Percentiles rank a stretch among this genome's conserved stretches.
Evolutionary conservation across 257 asterid species (phyloP).

Genomic region (Lithospermum erythrorhizon): DNA sequence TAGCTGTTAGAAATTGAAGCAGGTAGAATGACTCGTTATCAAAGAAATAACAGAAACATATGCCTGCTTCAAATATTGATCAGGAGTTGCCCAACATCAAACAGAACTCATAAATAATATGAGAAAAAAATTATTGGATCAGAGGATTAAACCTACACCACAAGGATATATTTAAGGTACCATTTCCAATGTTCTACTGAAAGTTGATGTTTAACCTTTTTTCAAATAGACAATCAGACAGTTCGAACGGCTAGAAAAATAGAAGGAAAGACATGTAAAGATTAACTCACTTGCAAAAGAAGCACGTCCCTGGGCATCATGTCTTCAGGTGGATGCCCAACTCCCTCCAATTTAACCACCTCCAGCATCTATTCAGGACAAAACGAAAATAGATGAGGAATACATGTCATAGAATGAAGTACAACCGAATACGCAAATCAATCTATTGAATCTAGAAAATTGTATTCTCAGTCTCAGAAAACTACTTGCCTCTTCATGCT

Average conservation of each 20-base stretch:
- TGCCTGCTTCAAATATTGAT: too few species aligned
- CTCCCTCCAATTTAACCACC: constrained; percentile 80
- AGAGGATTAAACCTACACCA: too few species aligned
- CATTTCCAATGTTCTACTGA: too few species aligned
- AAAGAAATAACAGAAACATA: background rate
- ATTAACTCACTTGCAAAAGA: constrained; percentile 52
- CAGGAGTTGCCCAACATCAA: background rate
- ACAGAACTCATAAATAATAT: too few species aligned
- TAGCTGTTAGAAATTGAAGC: constrained; percentile 29
- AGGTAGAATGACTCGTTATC: background rate
- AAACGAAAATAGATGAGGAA: constrained; percentile 24
- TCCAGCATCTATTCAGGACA: constrained; percentile 24
- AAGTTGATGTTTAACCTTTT: too few species aligned
- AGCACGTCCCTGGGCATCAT: constrained; percentile 77
- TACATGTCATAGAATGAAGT: background rate
- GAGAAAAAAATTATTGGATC: too few species aligned
- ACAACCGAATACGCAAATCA: background rate
- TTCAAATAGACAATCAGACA: too few species aligned
- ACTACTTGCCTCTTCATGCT: constrained; percentile 64
- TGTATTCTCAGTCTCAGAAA: background rate
- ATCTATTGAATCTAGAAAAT: background rate
- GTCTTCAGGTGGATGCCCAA: constrained; percentile 72
- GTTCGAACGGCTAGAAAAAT: too few species aligned
- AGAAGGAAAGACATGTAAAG: too few species aligned
- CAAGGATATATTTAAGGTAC: too few species aligned